Percentiles rank a stretch among this genome's conserved stretches.
Evolutionary conservation across 805 yeast genomes (phyloP).

Genomic region (Candida endomychidarum): DNA sequence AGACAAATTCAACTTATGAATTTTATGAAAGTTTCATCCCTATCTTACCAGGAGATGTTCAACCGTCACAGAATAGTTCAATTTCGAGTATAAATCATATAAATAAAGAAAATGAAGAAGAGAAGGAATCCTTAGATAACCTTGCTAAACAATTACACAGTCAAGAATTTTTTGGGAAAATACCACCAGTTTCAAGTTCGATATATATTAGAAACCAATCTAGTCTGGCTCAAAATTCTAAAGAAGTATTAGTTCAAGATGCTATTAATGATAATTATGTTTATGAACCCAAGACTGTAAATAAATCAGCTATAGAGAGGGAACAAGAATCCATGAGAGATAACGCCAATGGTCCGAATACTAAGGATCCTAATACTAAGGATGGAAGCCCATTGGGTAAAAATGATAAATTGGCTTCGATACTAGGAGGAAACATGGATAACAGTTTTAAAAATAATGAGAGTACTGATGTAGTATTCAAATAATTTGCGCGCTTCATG

Average conservation of each 20-base stretch:
- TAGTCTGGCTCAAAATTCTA: background rate
- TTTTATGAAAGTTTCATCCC: constrained; percentile 46
- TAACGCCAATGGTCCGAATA: too few relatives aligned
- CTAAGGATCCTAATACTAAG: too few relatives aligned
- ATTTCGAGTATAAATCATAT: constrained; percentile 3
- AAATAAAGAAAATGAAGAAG: constrained; percentile 2
- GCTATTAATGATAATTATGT: constrained; percentile 36
- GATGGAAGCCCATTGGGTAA: constrained; percentile 2
- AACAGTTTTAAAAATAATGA: constrained; percentile 19
- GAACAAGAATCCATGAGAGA: background rate
- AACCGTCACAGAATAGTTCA: constrained; percentile 7
- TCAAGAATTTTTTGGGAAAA: constrained; percentile 37
- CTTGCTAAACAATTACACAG: constrained; percentile 40
- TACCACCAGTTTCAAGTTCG: constrained; percentile 35
- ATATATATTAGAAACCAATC: constrained; percentile 7
- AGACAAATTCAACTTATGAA: constrained; percentile 30
- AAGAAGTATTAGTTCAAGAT: constrained; percentile 10
- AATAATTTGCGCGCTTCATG: constrained; percentile 10
- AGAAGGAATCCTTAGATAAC: constrained; percentile 24
- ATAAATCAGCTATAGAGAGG: background rate
- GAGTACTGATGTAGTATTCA: constrained; percentile 14
- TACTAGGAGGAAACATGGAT: constrained; percentile 20
- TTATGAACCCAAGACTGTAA: constrained; percentile 16
- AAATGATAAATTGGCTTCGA: constrained; percentile 11
- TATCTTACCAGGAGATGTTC: constrained; percentile 22